Conservation (phyloP, 495 filamentous ascomycete species). For the Diplogelasinospora grovesii region DNA sequence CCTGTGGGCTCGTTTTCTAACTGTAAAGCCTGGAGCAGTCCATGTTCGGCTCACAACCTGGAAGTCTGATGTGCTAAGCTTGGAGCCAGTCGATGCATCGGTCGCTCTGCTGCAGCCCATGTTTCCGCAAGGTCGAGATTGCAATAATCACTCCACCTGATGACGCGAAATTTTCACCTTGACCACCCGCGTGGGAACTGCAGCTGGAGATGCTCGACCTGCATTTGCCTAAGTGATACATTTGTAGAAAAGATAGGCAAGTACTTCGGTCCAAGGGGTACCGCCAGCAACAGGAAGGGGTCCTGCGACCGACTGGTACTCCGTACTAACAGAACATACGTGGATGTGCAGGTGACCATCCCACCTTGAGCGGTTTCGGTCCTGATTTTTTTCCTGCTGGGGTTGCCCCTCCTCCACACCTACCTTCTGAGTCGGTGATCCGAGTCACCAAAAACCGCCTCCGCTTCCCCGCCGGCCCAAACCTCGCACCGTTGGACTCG, state of each 20-base stretch:
- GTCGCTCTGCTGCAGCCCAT: not conserved
- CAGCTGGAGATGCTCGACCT: too few species aligned
- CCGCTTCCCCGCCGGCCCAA: slow-evolving; percentile 13
- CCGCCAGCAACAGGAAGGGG: too few species aligned
- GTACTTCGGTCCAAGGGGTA: too few species aligned
- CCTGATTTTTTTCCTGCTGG: slow-evolving; percentile 20
- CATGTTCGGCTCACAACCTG: too few species aligned
- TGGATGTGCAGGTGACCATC: too few species aligned
- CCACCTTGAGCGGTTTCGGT: slow-evolving; percentile 30
- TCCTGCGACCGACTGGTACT: too few species aligned
- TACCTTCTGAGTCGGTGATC: slow-evolving; percentile 14
- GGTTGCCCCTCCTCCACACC: slow-evolving; percentile 24
- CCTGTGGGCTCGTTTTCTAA: too few species aligned
- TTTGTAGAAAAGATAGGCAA: too few species aligned
- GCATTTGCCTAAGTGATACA: too few species aligned
- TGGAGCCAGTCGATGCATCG: not conserved
- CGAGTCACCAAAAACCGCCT: slow-evolving; percentile 11
- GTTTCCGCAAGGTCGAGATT: not conserved
- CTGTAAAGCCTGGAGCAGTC: too few species aligned
- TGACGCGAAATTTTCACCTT: slow-evolving; percentile 3
- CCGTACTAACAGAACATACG: too few species aligned
- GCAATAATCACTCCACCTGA: slow-evolving; percentile 5
- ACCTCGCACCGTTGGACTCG: slow-evolving; percentile 16
- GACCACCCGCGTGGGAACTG: not conserved
- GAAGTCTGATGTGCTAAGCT: too few species aligned